Evolutionary conservation across 305 asterid genomes (phyloP), one percentile per base, ranked within the genome.

Genomic region (Nicotiana rustica): DNA sequence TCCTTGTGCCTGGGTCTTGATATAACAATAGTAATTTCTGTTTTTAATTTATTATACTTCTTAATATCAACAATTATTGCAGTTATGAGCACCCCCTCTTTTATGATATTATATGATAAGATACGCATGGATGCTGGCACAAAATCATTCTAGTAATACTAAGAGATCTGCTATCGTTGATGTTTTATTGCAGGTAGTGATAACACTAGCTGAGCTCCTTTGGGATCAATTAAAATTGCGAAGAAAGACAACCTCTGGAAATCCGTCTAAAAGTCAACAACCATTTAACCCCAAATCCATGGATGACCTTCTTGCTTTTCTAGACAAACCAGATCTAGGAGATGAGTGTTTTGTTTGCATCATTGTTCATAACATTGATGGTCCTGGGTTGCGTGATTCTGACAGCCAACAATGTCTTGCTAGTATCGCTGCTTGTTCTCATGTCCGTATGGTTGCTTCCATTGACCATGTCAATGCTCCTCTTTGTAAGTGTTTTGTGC

Each of bases 391-490:
- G 88, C 95, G 97, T 29, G 98, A 96, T 79, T 83, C 97, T 18
- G 99, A 96, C 77, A 88, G 91, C 56, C 99, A 94, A 87, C 97
- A 92, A 67, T 86, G 85, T 87, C 94, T 96, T 35, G 96, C 98
- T 56, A 90, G 97, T 86, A 86, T 93, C 9, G 95, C 97, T 71
- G 95, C 95, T 82, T 96, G 97, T 85, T 88, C 99, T 81, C 96
- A 92, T 87, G 82, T 94, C 78, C 95, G 91, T 69, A 76, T 94
- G 81, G 91, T 94, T 85, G 97, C 98, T 67, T 96, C 99, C 18
- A 88, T 92, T 77, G 98, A 94, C 87, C 94, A 96, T 82, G 96
- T 96, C 68, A 96, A 96, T 85, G 91, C 98, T 73, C 94, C 92
- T 87, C 92, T 94, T 55, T 86, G 99, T 94, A 89, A 94, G 99